Base-by-base conservation (phyloP, 177 flowering plant species). In the Telopea speciosissima region DNA sequence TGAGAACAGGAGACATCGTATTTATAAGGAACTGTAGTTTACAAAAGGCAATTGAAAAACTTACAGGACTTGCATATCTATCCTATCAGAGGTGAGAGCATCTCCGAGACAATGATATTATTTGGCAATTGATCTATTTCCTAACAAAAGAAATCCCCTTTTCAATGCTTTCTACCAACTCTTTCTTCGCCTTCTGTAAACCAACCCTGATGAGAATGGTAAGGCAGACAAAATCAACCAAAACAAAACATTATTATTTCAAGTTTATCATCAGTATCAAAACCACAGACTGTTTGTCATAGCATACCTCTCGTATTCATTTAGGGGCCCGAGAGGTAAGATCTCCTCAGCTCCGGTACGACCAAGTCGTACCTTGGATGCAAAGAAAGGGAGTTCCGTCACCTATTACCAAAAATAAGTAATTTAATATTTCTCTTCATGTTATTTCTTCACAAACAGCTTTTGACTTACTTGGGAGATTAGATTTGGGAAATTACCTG, bases 371-470 rank as follows among this genome's bases (percentile, higher is more conserved):
- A 94, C 93, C 71, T 88, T 92, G 21, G 92, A 75, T 58, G 99
- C 97, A 70, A 94, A 94, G 85, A 87, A 93, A 2, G 96, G 96
- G 28, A 93, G 89, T 77, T 87, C 97, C 14, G 97, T 93, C 70
- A 92, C 94, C 97, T 90, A 76, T n/a, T 69, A 28, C 19, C 40
- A 44, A 66, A 24, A 24, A 12, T 23, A 72, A 52, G 9, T 52
- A 14, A 19, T 14, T 11, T 52, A 19, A 58, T 21, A 58, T 49
- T 16, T 49, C 8, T 49, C 8, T 49, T 16, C 19, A 2, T 0
- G 0, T 49, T 49, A 12, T 16, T 49, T 49, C 54, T 13, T 49
- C 54, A 12, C 16, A 13, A 49, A 5, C 16, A 49, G 17, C 54
- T 4, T 12, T 3, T 11, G 19, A 13, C 11, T 44, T 49, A 49